Evolutionary conservation across 2,329 filamentous ascomycete species (phyloP).

Genomic region (Paramyrothecium roridum): DNA sequence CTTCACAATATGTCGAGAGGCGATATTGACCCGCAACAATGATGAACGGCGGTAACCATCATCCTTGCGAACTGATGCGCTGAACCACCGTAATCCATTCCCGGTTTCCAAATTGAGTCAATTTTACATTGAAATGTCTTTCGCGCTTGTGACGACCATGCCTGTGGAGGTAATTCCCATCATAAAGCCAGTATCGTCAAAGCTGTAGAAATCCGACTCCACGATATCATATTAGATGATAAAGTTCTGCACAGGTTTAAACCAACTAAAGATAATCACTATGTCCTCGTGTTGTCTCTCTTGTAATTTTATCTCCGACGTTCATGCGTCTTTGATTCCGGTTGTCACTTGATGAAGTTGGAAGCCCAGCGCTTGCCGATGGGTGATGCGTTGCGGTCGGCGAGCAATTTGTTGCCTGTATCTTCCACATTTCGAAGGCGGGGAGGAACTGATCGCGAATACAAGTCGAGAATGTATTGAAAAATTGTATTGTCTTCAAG

Average conservation of each 20-base stretch:
- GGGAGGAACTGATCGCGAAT: constrained; percentile 1
- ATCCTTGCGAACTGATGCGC: neutral
- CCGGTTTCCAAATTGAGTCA: neutral
- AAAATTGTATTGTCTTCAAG: no score
- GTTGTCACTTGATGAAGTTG: constrained; percentile 21
- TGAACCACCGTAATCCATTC: neutral
- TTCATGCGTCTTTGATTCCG: constrained; percentile 17
- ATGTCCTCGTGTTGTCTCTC: constrained; percentile 19
- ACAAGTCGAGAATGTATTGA: no score
- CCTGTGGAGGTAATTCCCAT: constrained; percentile 1
- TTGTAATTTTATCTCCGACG: constrained; percentile 16
- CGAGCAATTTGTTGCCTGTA: constrained; percentile 17
- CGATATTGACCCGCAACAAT: neutral
- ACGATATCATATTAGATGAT: constrained; percentile 14
- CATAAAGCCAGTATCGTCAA: constrained; percentile 4
- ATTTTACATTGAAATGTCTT: neutral
- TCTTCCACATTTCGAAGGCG: constrained; percentile 14
- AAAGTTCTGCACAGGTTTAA: constrained; percentile 10
- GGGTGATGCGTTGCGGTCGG: constrained; percentile 10
- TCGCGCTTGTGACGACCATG: neutral
- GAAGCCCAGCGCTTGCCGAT: constrained; percentile 18
- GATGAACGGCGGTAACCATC: neutral
- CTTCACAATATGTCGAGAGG: neutral
- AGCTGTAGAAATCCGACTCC: neutral
- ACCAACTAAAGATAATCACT: constrained; percentile 14